phyloP scores from a whole-genome alignment of 345 rosid genomes.

The Alliaria petiolata region DNA sequence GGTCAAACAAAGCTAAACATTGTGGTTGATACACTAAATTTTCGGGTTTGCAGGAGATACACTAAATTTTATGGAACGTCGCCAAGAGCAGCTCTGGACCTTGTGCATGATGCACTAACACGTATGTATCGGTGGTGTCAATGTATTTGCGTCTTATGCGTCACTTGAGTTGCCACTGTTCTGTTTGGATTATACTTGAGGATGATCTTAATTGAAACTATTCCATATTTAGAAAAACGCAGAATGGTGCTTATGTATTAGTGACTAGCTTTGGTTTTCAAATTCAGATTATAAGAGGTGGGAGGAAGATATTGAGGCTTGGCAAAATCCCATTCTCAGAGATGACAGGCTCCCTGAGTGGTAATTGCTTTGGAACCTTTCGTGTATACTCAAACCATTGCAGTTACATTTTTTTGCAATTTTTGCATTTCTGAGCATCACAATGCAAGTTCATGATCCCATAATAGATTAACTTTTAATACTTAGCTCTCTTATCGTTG shows the following conservation, averaged over 20 bases:
- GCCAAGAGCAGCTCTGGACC: slow-evolving; percentile 71
- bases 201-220: background rate
- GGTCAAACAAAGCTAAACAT: background rate
- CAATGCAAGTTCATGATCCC: too few relatives aligned
- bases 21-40: background rate
- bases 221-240: background rate
- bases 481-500: background rate
- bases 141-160: slow-evolving; percentile 6
- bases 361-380: slow-evolving; percentile 36
- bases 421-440: too few relatives aligned
- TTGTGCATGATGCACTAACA: slow-evolving; percentile 91
- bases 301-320: slow-evolving; percentile 96
- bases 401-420: too few relatives aligned
- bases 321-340: slow-evolving; percentile 81
- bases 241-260: background rate
- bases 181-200: slow-evolving; percentile 8
- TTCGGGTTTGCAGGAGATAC: slow-evolving; percentile 66
- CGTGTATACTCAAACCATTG: background rate
- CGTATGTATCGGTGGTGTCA: slow-evolving; percentile 41
- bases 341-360: slow-evolving; percentile 91
- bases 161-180: slow-evolving; percentile 10
- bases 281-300: slow-evolving; percentile 77
- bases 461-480: too few relatives aligned
- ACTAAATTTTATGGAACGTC: slow-evolving; percentile 92
- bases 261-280: slow-evolving; percentile 12